These are phyloP conservation scores for Moesziomyces antarcticus DNA, from an alignment of 1,284 basidiomycete genomes.

Conservation along the genomic window DNA sequence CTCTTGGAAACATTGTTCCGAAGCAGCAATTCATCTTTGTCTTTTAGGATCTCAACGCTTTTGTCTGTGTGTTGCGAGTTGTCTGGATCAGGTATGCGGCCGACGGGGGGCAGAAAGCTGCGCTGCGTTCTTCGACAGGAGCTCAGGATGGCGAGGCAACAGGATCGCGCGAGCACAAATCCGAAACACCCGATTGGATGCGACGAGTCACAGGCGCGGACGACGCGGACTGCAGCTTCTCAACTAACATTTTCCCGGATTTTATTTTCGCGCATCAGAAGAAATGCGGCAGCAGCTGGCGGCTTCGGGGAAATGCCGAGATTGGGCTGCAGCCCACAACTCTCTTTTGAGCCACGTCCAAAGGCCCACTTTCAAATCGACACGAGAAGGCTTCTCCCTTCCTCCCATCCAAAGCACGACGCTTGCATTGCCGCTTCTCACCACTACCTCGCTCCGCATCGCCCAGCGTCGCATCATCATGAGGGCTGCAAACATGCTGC, in stretches of 20 bases:
- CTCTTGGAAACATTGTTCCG: slow-evolving; percentile 19
- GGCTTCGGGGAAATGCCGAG: slow-evolving; percentile 29
- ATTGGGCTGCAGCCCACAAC: background rate
- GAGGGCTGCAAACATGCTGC: slow-evolving; percentile 38
- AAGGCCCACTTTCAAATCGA: too few species aligned
- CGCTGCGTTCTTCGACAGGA: slow-evolving; percentile 6
- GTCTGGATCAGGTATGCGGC: too few species aligned
- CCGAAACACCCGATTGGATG: slow-evolving; percentile 29
- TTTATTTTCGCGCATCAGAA: background rate
- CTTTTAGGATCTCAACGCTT: slow-evolving; percentile 13
- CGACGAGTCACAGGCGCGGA: slow-evolving; percentile 18
- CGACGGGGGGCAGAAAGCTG: background rate
- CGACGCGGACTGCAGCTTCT: background rate
- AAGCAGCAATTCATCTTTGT: slow-evolving; percentile 28
- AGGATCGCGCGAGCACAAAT: slow-evolving; percentile 9
- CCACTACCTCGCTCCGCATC: background rate
- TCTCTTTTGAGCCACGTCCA: background rate
- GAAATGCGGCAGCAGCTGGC: background rate
- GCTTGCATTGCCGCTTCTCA: background rate
- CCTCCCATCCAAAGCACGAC: background rate
- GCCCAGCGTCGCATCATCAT: slow-evolving; percentile 5
- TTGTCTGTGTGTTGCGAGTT: background rate
- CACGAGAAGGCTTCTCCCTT: background rate
- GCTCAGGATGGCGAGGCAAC: too few species aligned
- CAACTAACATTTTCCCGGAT: slow-evolving; percentile 3